These are phyloP conservation scores for Trichophyton verrucosum DNA, from an alignment of 2,329 filamentous ascomycete genomes.

Conservation along the genomic window DNA sequence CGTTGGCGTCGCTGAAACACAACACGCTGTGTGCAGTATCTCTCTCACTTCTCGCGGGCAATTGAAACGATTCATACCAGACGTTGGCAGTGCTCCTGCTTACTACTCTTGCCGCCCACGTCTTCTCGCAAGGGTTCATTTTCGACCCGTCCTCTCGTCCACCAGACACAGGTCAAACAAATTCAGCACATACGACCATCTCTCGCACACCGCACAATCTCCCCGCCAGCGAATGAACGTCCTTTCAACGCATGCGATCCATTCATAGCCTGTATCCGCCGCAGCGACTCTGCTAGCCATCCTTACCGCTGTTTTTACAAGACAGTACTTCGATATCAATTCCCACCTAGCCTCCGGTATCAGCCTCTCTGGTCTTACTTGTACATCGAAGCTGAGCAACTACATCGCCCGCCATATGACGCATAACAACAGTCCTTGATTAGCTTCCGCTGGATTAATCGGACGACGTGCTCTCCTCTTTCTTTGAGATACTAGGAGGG, in stretches of 20 bases:
- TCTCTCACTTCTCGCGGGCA: neutral
- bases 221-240: neutral
- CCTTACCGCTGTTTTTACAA: neutral
- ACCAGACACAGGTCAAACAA: neutral
- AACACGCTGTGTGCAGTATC: neutral
- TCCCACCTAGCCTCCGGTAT: neutral
- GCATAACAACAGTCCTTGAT: neutral
- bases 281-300: neutral
- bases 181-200: neutral
- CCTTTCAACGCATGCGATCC: neutral
- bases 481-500: neutral
- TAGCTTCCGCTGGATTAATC: neutral
- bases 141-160: neutral
- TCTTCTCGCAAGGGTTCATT: neutral
- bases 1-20: neutral
- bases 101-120: neutral
- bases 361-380: neutral
- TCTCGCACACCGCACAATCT: neutral
- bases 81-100: neutral
- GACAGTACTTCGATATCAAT: neutral
- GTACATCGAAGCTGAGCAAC: neutral
- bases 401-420: neutral
- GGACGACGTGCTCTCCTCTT: neutral
- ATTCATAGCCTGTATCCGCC: neutral
- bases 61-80: conserved; percentile 1